Base-by-base conservation (phyloP, 768 basidiomycete species). In the Aureoboletus auriporus region DNA sequence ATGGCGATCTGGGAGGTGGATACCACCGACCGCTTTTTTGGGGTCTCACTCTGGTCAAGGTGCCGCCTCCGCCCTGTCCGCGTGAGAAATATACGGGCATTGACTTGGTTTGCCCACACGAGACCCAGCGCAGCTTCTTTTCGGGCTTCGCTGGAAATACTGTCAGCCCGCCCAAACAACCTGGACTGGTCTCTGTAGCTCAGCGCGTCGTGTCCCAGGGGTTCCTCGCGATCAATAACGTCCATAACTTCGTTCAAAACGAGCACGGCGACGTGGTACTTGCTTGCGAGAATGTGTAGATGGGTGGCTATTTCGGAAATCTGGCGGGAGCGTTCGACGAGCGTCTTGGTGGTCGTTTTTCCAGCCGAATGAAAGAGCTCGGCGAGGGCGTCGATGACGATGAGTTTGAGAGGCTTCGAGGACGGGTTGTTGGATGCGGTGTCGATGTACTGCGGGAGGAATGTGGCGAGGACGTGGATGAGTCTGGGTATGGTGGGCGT, bases 101-200 rank as follows among this genome's bases (percentile, higher is more conserved):
- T 94, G 48, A 98, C 75, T 59, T 91, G 86, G 65, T 95, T 97
- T 13, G 94, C 88, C 95, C 95, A 98, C 8, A 83, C 84, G 43
- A 96, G 80, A 3, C 94, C 94, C 2, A 98, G 71, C 34, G 79
- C 81, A 0, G 89, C 92, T 66, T 95, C 88, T 60, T 93, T 92
- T 39, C 64, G 67, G 49, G 76, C 71, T 50, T 82, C 80, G 2
- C 79, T 79, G 1, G 78, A 75, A 20, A 80, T 62, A 45, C 71
- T 78, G 57, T 82, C 75, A 20, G 80, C 80, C 14, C 83, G 78
- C 35, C 75, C 77, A 63, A 95, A 96, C 80, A 85, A 84, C 14
- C 79, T 78, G 3, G 84, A 75, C 59, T 95, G 92, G 16, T 81
- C 77, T 5, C 75, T 73, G 60, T 95, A 96, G 8, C 78, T 50